phyloP scores from a whole-genome alignment of 129 eudicot species.

The Tagetes patula region DNA sequence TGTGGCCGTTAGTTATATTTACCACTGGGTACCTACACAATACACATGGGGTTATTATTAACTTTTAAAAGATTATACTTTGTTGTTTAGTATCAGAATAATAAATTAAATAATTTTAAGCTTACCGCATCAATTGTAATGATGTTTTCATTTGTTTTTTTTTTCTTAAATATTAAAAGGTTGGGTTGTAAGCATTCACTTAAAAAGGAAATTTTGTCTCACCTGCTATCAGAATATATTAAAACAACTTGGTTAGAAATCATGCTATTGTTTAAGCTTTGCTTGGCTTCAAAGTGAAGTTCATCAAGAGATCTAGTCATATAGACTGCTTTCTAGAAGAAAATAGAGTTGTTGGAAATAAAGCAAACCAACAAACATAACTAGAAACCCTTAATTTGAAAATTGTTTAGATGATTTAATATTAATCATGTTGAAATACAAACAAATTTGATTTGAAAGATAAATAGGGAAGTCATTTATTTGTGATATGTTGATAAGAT shows the following conservation, averaged over 20 bases:
- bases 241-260: neutral
- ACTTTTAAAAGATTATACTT: neutral
- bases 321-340: neutral
- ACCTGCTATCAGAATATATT: neutral
- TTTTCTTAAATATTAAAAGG: neutral
- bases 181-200: neutral
- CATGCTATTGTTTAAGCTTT: neutral
- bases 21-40: neutral
- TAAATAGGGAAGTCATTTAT: neutral
- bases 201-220: neutral
- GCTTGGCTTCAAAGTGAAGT: constrained; percentile 5
- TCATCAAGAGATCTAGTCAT: neutral
- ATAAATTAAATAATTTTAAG: neutral
- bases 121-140: neutral
- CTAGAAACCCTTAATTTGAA: neutral
- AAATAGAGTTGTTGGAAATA: constrained; percentile 11
- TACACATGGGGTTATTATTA: neutral
- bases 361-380: neutral
- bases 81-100: neutral
- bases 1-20: neutral
- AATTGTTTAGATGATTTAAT: neutral
- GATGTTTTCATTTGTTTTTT: neutral
- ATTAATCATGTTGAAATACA: neutral
- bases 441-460: neutral
- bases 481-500: neutral